These are phyloP conservation scores for Picea abies DNA, from an alignment of 83 land plant species.

Conservation along the genomic window DNA sequence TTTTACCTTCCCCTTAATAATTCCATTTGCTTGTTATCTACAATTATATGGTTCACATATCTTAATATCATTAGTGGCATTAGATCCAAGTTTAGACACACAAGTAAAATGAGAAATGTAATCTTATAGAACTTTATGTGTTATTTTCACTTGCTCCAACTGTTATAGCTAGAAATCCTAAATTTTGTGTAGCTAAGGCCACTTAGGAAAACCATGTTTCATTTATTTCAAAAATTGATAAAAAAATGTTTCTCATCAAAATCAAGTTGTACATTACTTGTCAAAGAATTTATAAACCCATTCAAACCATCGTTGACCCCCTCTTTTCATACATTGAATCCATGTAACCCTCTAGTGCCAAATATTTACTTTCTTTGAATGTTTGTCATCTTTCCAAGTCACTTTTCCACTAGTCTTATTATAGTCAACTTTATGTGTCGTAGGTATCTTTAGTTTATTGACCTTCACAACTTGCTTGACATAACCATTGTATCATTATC, in stretches of 20 bases:
- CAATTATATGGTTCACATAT: conserved; percentile 33
- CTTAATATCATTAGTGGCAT: conserved; percentile 28
- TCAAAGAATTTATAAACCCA: conserved; percentile 35
- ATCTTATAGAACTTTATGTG: conserved; percentile 51
- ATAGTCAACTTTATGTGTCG: no score
- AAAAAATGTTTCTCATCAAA: conserved; percentile 47
- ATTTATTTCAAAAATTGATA: conserved; percentile 46
- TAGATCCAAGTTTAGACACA: conserved; percentile 36
- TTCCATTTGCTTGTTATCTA: no score
- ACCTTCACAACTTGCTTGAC: no score
- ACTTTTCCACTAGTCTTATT: no score
- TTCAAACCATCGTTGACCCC: conserved; percentile 37
- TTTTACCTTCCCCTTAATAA: no score
- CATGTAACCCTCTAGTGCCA: no score
- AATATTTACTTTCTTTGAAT: no score
- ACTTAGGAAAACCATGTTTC: conserved; percentile 47
- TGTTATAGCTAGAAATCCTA: conserved; percentile 57
- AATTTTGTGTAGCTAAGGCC: conserved; percentile 35
- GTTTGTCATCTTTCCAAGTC: no score
- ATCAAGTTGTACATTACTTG: conserved; percentile 29
- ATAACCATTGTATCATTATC: no score
- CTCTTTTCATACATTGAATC: no score
- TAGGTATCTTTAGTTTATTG: no score
- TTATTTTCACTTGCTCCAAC: conserved; percentile 43
- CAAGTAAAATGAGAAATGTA: conserved; percentile 36